Evolutionary conservation across 352 stramenopile genomes (phyloP).

Genomic region (Phytopythium vexans): DNA sequence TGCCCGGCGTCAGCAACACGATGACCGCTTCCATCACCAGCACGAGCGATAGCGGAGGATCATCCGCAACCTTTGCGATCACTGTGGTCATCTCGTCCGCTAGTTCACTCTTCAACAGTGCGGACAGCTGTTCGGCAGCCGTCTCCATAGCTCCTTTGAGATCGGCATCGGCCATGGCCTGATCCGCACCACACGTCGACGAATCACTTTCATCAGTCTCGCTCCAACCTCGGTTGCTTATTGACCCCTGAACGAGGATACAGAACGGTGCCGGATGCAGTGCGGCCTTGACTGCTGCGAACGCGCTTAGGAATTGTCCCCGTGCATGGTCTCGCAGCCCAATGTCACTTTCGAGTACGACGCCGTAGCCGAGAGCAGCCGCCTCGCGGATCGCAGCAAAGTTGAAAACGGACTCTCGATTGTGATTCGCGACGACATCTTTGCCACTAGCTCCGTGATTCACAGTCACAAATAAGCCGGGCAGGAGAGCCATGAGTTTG

Average conservation of each 20-base stretch:
- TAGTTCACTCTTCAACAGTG: constrained; percentile 11
- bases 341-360: constrained; percentile 79
- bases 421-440: background rate
- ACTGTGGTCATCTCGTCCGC: constrained; percentile 26
- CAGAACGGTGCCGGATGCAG: constrained; percentile 61
- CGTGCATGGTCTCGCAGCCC: constrained; percentile 59
- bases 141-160: constrained; percentile 53
- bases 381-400: constrained; percentile 31
- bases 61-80: constrained; percentile 1
- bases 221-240: constrained; percentile 30
- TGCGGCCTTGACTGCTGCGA: constrained; percentile 61
- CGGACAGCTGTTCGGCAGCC: constrained; percentile 21
- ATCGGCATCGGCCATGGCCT: constrained; percentile 32
- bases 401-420: constrained; percentile 16
- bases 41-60: constrained; percentile 28
- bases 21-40: constrained; percentile 81
- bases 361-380: constrained; percentile 44
- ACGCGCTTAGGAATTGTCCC: constrained; percentile 52
- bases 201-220: background rate
- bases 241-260: constrained; percentile 50
- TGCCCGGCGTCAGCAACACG: constrained; percentile 67
- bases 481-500: constrained; percentile 40
- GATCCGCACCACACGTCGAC: too few relatives aligned
- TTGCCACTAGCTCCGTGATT: constrained; percentile 27
- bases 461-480: constrained; percentile 70